Percentiles rank a stretch among this genome's conserved stretches.
Conservation (phyloP, 1,284 basidiomycete species). For the Naganishia sp. region DNA sequence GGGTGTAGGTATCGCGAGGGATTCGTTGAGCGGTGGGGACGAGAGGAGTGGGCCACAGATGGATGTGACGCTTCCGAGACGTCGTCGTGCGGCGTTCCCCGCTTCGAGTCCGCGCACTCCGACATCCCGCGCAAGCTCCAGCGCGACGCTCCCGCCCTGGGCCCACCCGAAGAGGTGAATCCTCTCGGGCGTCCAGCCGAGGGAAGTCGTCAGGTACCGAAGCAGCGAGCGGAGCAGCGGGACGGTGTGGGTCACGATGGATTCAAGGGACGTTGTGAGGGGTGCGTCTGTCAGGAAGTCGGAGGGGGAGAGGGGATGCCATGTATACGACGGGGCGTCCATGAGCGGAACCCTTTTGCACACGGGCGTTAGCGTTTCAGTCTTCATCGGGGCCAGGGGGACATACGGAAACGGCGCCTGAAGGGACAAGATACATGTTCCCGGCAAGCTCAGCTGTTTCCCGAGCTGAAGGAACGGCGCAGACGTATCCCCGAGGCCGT, state of each 20-base stretch:
- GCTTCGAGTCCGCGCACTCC: conserved; percentile 31
- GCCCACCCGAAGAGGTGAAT: conserved; percentile 88
- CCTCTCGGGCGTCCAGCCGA: conserved; percentile 65
- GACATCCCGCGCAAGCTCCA: conserved; percentile 62
- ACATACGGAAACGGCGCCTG: conserved; percentile 58
- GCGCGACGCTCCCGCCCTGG: conserved; percentile 79
- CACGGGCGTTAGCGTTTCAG: neutral
- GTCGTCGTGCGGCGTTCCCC: conserved; percentile 5
- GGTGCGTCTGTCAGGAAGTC: conserved; percentile 74
- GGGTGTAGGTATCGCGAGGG: conserved; percentile 61
- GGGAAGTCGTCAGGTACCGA: conserved; percentile 62
- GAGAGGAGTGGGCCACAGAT: conserved; percentile 73
- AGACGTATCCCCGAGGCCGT: conserved; percentile 85
- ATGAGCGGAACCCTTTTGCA: conserved; percentile 71
- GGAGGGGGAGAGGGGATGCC: conserved; percentile 86
- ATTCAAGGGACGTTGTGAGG: conserved; percentile 50
- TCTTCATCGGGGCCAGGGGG: neutral
- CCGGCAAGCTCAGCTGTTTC: conserved; percentile 72
- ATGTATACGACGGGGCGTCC: conserved; percentile 73
- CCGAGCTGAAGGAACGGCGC: conserved; percentile 73
- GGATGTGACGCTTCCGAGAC: conserved; percentile 67
- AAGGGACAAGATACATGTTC: conserved; percentile 77
- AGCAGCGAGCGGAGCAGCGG: conserved; percentile 56
- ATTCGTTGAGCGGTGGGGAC: conserved; percentile 62
- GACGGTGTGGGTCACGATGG: conserved; percentile 54